A percentile compares a stretch with the other conserved stretches of the same genome.
These are phyloP conservation scores for Hypoxylon rickii DNA, from an alignment of 495 filamentous ascomycete genomes.

Conservation along the genomic window DNA sequence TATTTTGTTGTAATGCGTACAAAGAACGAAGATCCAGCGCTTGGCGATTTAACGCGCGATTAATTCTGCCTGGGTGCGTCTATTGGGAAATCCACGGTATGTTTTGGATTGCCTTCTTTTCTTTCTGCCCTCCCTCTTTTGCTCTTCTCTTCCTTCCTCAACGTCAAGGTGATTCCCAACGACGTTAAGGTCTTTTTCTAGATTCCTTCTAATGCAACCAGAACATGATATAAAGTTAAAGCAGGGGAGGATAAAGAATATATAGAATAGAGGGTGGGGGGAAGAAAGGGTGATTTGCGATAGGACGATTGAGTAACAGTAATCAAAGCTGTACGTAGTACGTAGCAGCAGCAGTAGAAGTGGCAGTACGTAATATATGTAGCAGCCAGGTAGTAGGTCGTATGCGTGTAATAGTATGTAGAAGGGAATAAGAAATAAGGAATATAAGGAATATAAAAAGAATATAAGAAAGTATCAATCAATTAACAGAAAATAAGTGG, in stretches of 20 bases:
- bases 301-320: conserved; percentile 24
- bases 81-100: conserved; percentile 37
- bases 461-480: conserved; percentile 6
- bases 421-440: conserved; percentile 12
- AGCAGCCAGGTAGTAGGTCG: conserved; percentile 8
- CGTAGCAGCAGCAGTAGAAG: conserved; percentile 21
- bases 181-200: conserved; percentile 14
- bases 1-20: conserved; percentile 27
- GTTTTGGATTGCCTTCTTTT: conserved; percentile 10
- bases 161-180: conserved; percentile 3
- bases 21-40: conserved; percentile 35
- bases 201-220: conserved; percentile 18
- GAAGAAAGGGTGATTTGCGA: conserved; percentile 12
- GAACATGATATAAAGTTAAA: conserved; percentile 9
- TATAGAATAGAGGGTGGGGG: not conserved
- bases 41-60: conserved; percentile 54
- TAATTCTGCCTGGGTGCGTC: conserved; percentile 42
- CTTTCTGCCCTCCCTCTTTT: conserved; percentile 3
- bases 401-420: not conserved
- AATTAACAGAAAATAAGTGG: conserved; percentile 33
- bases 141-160: conserved; percentile 7
- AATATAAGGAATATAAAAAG: conserved; percentile 24
- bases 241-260: not conserved
- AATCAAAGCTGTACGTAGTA: conserved; percentile 29
- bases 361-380: conserved; percentile 19